A percentile compares a stretch with the other conserved stretches of the same genome.
Evolutionary conservation across 2,329 filamentous ascomycete genomes (phyloP).

Genomic region (Epichloe bromicola): DNA sequence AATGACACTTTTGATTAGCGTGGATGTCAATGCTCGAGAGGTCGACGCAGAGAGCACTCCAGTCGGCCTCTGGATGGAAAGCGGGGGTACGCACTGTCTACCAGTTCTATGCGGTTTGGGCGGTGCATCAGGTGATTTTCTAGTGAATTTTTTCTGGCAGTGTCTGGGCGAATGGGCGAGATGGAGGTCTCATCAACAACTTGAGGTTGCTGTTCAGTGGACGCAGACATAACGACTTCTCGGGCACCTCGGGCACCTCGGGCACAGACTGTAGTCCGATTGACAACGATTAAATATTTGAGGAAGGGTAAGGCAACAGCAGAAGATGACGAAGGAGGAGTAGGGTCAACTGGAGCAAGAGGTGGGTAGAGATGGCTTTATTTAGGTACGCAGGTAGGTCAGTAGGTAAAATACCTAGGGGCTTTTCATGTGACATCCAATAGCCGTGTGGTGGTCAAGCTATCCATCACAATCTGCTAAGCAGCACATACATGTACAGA

Average conservation of each 20-base stretch:
- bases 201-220: constrained; percentile 9
- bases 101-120: constrained; percentile 60
- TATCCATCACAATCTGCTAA: neutral
- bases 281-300: neutral
- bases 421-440: neutral
- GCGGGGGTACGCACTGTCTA: constrained; percentile 52
- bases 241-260: neutral
- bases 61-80: neutral
- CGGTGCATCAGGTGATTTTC: constrained; percentile 61
- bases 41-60: neutral
- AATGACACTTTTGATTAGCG: constrained; percentile 11
- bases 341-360: too few species aligned
- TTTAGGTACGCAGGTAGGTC: neutral
- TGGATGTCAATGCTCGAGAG: neutral
- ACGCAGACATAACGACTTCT: constrained; percentile 16
- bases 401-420: too few species aligned
- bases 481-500: neutral
- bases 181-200: constrained; percentile 39
- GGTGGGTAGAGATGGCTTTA: neutral
- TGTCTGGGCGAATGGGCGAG: constrained; percentile 38
- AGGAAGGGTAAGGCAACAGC: too few species aligned
- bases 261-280: too few species aligned
- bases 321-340: neutral
- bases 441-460: too few species aligned
- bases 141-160: constrained; percentile 52